Conservation (phyloP, 1,284 basidiomycete species). For the Austroboletus novae-zelandiae region DNA sequence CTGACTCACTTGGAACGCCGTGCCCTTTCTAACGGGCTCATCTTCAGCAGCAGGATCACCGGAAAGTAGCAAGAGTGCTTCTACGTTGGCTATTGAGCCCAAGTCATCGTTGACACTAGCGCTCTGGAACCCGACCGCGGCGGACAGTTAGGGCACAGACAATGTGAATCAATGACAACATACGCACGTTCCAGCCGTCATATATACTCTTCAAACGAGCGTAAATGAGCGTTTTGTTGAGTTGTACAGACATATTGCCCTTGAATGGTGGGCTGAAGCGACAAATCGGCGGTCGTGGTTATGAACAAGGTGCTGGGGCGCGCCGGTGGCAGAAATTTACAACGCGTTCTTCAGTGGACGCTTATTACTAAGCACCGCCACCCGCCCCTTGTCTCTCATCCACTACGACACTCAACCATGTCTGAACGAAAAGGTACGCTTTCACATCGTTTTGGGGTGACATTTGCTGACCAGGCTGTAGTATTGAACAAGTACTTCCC, state of each 20-base stretch:
- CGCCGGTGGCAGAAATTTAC: constrained; percentile 30
- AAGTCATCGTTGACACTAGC: constrained; percentile 70
- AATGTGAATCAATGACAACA: not conserved
- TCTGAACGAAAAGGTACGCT: constrained; percentile 79
- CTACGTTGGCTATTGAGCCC: constrained; percentile 60
- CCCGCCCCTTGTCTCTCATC: constrained; percentile 4
- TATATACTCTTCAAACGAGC: constrained; percentile 67
- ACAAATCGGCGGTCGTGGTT: not conserved
- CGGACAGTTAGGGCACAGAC: constrained; percentile 10
- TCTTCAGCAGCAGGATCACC: constrained; percentile 86
- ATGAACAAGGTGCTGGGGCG: constrained; percentile 16
- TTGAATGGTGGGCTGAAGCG: not conserved
- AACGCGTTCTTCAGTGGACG: constrained; percentile 24
- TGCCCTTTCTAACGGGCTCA: constrained; percentile 84
- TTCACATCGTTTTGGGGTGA: not conserved
- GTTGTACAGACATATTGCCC: constrained; percentile 44
- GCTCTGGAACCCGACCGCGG: constrained; percentile 37
- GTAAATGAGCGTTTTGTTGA: constrained; percentile 62
- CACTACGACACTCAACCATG: constrained; percentile 75
- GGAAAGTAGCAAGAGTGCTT: constrained; percentile 74
- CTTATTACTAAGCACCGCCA: constrained; percentile 28
- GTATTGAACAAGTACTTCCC: constrained; percentile 92
- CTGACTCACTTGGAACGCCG: constrained; percentile 76
- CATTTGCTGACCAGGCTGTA: constrained; percentile 29
- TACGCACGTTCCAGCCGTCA: constrained; percentile 72